Percentiles rank a stretch among this genome's conserved stretches.
Evolutionary conservation across 2,329 filamentous ascomycete genomes (phyloP).

Genomic region (Fusarium circinatum): DNA sequence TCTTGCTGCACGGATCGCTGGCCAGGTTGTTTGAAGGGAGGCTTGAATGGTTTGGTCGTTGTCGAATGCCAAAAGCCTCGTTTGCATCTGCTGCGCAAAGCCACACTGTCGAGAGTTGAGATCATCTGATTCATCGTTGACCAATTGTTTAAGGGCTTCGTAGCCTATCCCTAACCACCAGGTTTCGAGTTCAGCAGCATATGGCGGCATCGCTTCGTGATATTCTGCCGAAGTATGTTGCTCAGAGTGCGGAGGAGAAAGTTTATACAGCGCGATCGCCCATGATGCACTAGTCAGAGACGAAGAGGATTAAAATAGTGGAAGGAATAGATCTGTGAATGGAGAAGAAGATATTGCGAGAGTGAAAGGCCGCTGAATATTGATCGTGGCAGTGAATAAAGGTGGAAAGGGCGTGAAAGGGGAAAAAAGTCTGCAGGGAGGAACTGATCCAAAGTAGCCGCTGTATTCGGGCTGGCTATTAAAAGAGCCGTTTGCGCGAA

Average conservation of each 20-base stretch:
- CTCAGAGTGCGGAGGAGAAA: background rate
- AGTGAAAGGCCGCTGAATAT: background rate
- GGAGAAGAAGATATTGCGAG: background rate
- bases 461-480: background rate
- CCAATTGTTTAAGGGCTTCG: constrained; percentile 41
- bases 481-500: background rate
- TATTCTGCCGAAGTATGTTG: background rate
- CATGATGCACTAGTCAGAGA: background rate
- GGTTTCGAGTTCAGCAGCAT: constrained; percentile 46
- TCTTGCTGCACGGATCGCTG: constrained; percentile 20
- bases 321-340: background rate
- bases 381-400: background rate
- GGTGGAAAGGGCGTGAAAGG: background rate
- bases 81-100: constrained; percentile 47
- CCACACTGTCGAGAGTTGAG: constrained; percentile 45
- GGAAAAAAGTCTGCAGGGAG: background rate
- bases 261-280: background rate
- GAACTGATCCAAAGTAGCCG: background rate
- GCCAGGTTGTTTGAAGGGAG: constrained; percentile 35
- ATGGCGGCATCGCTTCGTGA: constrained; percentile 44
- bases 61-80: constrained; percentile 48
- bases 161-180: constrained; percentile 49
- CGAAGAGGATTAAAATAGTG: background rate
- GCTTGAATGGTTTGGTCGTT: constrained; percentile 35
- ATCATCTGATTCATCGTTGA: constrained; percentile 31